Conservation (phyloP, 805 yeast species). For the Spathaspora girioi region DNA sequence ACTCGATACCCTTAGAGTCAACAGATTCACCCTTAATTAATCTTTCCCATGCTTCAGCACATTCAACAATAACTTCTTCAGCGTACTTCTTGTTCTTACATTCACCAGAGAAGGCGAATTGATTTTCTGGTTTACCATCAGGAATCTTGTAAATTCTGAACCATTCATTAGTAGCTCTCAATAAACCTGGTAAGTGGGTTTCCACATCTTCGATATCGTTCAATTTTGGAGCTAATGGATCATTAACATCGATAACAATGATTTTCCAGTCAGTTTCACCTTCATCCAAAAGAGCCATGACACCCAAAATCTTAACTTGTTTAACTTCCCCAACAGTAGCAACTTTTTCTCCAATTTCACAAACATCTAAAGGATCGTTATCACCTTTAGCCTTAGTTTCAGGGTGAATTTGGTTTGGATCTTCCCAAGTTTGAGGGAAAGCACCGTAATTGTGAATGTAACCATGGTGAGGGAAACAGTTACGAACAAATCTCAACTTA, state of each 20-base stretch:
- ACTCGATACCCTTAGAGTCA: slow-evolving; percentile 54
- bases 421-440: slow-evolving; percentile 93
- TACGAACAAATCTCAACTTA: slow-evolving; percentile 90
- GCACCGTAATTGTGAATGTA: slow-evolving; percentile 99
- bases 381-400: slow-evolving; percentile 74
- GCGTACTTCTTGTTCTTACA: slow-evolving; percentile 59
- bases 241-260: slow-evolving; percentile 63
- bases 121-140: slow-evolving; percentile 72
- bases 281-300: slow-evolving; percentile 79
- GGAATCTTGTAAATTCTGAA: slow-evolving; percentile 82
- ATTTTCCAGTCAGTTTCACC: slow-evolving; percentile 98
- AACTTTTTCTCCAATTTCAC: slow-evolving; percentile 47
- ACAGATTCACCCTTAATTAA: slow-evolving; percentile 44
- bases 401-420: slow-evolving; percentile 57
- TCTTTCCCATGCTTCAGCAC: slow-evolving; percentile 64
- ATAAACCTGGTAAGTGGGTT: slow-evolving; percentile 62
- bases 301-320: slow-evolving; percentile 69
- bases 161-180: slow-evolving; percentile 71
- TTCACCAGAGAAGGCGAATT: slow-evolving; percentile 71
- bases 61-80: slow-evolving; percentile 55
- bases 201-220: slow-evolving; percentile 69
- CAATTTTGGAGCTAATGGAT: slow-evolving; percentile 59
- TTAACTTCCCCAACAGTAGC: slow-evolving; percentile 50
- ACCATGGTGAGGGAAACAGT: slow-evolving; percentile 98
- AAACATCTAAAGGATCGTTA: slow-evolving; percentile 85